Percentiles rank a stretch among this genome's conserved stretches.
phyloP scores from a whole-genome alignment of 2,329 filamentous ascomycete genomes.

The Dactylella cylindrospora region DNA sequence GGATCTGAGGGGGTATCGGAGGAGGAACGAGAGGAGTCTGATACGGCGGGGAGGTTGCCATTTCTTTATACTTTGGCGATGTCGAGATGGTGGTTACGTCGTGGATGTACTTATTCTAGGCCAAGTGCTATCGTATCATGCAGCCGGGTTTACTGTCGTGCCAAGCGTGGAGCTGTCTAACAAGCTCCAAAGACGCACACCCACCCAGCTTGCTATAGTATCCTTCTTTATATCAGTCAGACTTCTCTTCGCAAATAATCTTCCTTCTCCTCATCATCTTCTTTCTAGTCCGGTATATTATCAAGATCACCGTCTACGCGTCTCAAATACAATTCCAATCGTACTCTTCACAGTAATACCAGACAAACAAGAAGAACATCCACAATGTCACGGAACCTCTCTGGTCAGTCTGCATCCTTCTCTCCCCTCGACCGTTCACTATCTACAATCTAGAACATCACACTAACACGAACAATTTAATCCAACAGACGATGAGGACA shows the following conservation, averaged over 20 bases:
- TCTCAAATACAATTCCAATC: conserved; percentile 1
- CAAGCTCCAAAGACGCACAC: conserved; percentile 12
- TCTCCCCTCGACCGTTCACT: no score
- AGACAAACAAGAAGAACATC: neutral
- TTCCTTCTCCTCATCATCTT: neutral
- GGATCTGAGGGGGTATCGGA: conserved; percentile 33
- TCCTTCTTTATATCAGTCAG: neutral
- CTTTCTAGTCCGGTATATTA: no score
- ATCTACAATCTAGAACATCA: no score
- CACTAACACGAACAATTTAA: neutral
- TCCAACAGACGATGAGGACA: conserved; percentile 38
- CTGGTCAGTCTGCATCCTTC: no score
- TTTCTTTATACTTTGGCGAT: neutral
- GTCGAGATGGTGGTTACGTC: neutral
- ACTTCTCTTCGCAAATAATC: neutral
- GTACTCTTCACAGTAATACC: neutral
- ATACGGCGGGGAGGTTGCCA: conserved; percentile 29
- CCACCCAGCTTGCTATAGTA: no score
- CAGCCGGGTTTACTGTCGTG: neutral
- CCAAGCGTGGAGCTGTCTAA: neutral
- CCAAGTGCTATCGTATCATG: neutral
- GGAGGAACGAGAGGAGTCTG: conserved; percentile 3
- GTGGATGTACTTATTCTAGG: neutral
- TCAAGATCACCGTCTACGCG: no score
- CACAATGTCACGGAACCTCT: conserved; percentile 37